Base-by-base conservation (phyloP, 2,329 filamentous ascomycete genomes). In the Trichoderma simmonsii region DNA sequence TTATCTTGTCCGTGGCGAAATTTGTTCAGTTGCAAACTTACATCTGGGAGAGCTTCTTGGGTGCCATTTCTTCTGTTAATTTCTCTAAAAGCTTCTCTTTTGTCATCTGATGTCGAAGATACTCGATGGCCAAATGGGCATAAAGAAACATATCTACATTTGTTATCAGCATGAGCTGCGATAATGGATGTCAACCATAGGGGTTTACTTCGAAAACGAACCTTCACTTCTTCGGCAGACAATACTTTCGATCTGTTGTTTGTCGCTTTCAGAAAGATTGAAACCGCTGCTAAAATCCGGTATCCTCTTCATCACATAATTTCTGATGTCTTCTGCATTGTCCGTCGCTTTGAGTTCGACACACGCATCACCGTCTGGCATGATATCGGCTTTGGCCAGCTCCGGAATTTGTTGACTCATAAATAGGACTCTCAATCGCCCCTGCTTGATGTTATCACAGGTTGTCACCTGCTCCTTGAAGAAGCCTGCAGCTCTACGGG, bases 71-170 rank as follows among this genome's bases (percentile, higher is more conserved):
- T 34, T 39, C 65, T 24, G 18, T 59, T 3, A 39, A 21, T 21
- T 68, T 68, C 18, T 43, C 21, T 7, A 30, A 14, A 3, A 68
- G 34, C 6, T 21, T 43, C 6, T 24, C 65, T 24, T 68, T 68
- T 1, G 65, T 68, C 28, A 26, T 34, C 7, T 59, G 65, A 4
- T 59, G 34, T 30, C 32, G 24, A 11, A 68, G 54, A 59, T 68
- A 60, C 34, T 68, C 65, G 4, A 68, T 68, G 1, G 51, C 65
- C 7, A 68, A 32, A 59, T 68, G 34, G 14, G 65, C 65, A 32
- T 68, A 68, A 6, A 68, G 54, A 30, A 68, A 68, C 65, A 68
- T 68, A 18, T 68, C 65, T 68, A 6, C 2, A 21, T 15, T 30
- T 6, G 2, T 12, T 3, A 32, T 43, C 7, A 43, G 54, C 9